phyloP scores from a whole-genome alignment of 2,329 filamentous ascomycete species.

The Colletotrichum sp. region DNA sequence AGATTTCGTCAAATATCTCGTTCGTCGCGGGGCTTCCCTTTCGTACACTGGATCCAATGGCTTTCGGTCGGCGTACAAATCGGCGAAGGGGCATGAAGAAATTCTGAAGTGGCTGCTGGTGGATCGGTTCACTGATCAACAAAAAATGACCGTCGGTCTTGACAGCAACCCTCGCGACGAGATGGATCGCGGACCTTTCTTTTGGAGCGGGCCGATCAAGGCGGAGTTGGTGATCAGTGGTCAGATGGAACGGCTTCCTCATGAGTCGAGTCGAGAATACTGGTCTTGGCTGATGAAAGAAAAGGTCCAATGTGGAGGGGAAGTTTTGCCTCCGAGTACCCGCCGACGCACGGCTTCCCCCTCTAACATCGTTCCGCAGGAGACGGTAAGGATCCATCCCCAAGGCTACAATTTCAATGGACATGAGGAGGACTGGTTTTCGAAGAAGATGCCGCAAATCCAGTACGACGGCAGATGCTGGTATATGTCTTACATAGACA shows the following conservation, averaged over 20 bases:
- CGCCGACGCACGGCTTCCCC: not conserved
- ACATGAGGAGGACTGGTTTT: not conserved
- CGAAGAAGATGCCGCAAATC: not conserved
- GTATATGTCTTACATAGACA: not conserved
- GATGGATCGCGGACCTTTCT: not conserved
- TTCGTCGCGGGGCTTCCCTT: not conserved
- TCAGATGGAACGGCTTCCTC: not conserved
- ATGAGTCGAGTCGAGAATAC: not conserved
- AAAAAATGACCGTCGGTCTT: not conserved
- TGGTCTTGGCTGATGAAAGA: not conserved
- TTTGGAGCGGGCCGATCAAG: not conserved
- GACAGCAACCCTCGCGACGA: accelerated
- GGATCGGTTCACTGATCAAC: not conserved
- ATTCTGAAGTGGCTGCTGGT: not conserved
- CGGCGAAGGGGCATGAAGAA: not conserved
- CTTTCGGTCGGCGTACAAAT: not conserved
- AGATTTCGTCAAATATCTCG: not conserved
- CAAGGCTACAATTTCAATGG: not conserved
- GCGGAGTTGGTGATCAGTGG: not conserved
- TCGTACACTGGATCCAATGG: not conserved
- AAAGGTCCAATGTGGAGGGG: not conserved
- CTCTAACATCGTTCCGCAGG: not conserved
- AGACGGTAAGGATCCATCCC: not conserved
- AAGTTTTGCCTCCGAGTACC: not conserved
- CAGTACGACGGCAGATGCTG: not conserved